phyloP scores from a whole-genome alignment of 306 rosid genomes.

The Potentilla sterilis region DNA sequence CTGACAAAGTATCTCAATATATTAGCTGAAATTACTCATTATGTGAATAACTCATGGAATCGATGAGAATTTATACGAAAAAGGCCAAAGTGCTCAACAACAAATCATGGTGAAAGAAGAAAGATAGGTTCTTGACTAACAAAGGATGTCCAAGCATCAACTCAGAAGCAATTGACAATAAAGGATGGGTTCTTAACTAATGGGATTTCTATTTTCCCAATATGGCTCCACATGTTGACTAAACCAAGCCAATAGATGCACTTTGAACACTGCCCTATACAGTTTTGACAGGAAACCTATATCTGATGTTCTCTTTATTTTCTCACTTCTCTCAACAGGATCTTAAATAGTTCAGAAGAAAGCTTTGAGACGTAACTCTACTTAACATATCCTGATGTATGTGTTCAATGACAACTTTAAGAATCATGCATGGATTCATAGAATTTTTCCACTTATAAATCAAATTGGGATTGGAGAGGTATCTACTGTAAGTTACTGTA shows the following conservation, averaged over 20 bases:
- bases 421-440: background rate
- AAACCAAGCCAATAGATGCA: background rate
- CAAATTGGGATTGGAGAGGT: too few species aligned
- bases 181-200: too few species aligned
- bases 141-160: too few species aligned
- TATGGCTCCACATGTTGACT: background rate
- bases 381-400: too few species aligned
- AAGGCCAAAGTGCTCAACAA: background rate
- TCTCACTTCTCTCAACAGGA: background rate
- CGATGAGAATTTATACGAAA: background rate
- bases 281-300: background rate
- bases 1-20: conserved; percentile 44
- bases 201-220: too few species aligned
- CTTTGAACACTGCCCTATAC: background rate
- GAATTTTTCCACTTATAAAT: too few species aligned
- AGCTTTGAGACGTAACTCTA: background rate
- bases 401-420: background rate
- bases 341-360: background rate
- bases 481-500: background rate
- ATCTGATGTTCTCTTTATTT: background rate
- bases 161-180: too few species aligned
- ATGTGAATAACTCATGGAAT: conserved; percentile 2
- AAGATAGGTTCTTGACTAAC: background rate
- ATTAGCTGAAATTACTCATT: conserved; percentile 21
- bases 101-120: background rate